Percentiles rank a stretch among this genome's conserved stretches.
These are phyloP conservation scores for Euphorbia peplus DNA, from an alignment of 345 rosid species.

Conservation along the genomic window DNA sequence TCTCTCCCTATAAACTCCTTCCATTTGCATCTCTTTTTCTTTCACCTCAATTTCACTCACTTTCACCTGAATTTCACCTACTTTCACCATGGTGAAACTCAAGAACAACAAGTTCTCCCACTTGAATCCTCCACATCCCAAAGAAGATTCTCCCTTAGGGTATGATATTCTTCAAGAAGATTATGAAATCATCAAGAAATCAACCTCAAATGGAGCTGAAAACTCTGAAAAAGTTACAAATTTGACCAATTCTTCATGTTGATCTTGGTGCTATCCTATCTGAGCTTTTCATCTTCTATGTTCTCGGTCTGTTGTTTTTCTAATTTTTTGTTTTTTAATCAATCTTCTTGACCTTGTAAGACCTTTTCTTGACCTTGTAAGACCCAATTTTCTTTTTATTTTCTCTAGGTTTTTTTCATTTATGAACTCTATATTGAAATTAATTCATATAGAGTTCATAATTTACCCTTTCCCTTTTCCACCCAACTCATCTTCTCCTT, in stretches of 20 bases:
- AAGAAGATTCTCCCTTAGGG: slow-evolving; percentile 34
- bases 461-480: slow-evolving; percentile 16
- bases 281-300: slow-evolving; percentile 55
- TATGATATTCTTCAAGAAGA: no score
- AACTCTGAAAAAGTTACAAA: no score
- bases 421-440: slow-evolving; percentile 11
- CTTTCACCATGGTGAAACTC: slow-evolving; percentile 31
- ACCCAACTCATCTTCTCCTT: slow-evolving; percentile 66
- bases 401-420: not conserved
- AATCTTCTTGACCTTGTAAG: slow-evolving; percentile 99
- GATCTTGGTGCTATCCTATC: slow-evolving; percentile 68
- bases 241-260: no score
- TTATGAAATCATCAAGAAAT: slow-evolving; percentile 4
- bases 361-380: slow-evolving; percentile 99
- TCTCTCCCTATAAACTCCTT: slow-evolving; percentile 20
- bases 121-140: no score
- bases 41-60: not conserved
- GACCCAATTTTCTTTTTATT: slow-evolving; percentile 33
- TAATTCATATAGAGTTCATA: slow-evolving; percentile 20
- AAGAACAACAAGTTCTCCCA: slow-evolving; percentile 13
- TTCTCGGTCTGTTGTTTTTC: not conserved
- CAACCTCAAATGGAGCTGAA: no score
- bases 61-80: slow-evolving; percentile 2
- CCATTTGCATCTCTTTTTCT: not conserved
- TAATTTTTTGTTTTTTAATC: not conserved